These are phyloP conservation scores for Asterochloris erici DNA, from an alignment of 139 green algal genomes.

Conservation along the genomic window DNA sequence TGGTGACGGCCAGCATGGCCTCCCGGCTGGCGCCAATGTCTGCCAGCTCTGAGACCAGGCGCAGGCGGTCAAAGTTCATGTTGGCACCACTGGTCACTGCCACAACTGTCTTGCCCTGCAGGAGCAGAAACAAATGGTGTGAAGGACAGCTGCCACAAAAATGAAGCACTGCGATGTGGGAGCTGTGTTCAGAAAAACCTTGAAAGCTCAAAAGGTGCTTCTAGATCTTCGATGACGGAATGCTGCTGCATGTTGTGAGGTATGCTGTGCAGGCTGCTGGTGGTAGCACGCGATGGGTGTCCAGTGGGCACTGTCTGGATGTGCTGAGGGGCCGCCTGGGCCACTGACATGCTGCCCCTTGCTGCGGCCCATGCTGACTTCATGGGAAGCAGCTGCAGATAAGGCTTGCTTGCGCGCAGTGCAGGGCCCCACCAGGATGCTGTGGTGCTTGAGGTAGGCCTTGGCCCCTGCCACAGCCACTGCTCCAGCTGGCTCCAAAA, in stretches of 20 bases:
- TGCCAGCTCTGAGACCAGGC: constrained; percentile 91
- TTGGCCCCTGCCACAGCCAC: constrained; percentile 88
- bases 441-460: constrained; percentile 69
- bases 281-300: no score
- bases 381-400: neutral
- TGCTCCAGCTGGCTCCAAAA: constrained; percentile 92
- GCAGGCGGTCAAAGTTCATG: constrained; percentile 97
- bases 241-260: no score
- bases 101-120: constrained; percentile 66
- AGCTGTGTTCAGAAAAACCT: no score
- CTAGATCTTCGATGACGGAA: no score
- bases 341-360: no score
- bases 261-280: no score
- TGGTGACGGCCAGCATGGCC: constrained; percentile 80
- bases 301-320: no score
- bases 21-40: constrained; percentile 81
- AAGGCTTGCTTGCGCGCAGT: neutral
- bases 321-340: no score
- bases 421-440: constrained; percentile 37
- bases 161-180: no score
- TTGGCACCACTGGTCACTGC: constrained; percentile 69
- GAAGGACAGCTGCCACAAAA: no score
- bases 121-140: neutral
- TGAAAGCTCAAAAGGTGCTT: no score
- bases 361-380: no score